Base-by-base conservation (phyloP, 768 basidiomycete genomes). In the Hygrophoropsis aurantiaca region DNA sequence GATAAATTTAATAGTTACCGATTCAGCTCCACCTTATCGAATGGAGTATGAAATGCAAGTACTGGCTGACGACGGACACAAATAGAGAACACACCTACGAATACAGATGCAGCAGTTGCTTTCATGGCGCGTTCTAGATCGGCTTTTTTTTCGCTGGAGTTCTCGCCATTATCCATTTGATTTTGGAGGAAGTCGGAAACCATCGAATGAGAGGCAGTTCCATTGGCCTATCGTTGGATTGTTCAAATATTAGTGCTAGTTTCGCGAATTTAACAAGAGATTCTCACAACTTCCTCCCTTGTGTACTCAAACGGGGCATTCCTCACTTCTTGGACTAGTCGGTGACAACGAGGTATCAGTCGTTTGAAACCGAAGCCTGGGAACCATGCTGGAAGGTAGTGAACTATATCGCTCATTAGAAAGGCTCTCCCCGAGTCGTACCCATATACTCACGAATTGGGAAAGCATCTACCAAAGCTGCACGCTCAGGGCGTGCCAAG, bases 321-420 rank as follows among this genome's bases (percentile, higher is more conserved):
- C 23, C 19, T 8, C 11, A 49, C 33, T 11, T 36, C 24, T 10
- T 23, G 11, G 16, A 39, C 20, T 16, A 35, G 11, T 16, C 40
- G 15, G 18, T 23, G 44, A 27, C 50, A 51, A 16, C 7, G 23
- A 5, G 26, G 7, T 4, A 47, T 50, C 16, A 7, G 19, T 7
- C 11, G 10, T 35, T 43, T 51, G 43, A 55, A 48, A 18, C 50
- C 44, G 11, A 44, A 32, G 10, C 53, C 53, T 13, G 50, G 50
- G 18, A 55, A 37, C 53, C 53, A 55, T 4, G 46, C 40, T 2
- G 50, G 53, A 23, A 55, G 40, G 39, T 46, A 23, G 42, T 39
- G n/a, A 24, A 55, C 47, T 55, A 27, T 15, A 15, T 37, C 36
- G 35, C 10, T 30, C 26, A n/a, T 5, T 16, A 40, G 15, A 9